Percentiles rank a stretch among this genome's conserved stretches.
These are phyloP conservation scores for Skeletonema marinoi DNA, from an alignment of 108 stramenopile genomes.

Conservation along the genomic window DNA sequence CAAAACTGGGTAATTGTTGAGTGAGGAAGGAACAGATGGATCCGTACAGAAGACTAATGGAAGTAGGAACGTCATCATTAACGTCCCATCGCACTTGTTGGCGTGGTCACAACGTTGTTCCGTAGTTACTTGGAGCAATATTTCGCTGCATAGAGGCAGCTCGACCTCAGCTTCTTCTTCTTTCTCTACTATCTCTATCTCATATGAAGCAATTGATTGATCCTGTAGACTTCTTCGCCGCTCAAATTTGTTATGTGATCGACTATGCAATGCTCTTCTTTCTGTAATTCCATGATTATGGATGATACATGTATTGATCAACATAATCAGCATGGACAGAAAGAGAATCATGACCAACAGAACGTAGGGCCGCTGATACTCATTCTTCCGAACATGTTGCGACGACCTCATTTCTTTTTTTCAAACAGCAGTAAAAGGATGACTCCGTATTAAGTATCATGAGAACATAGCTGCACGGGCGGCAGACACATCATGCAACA, in stretches of 20 bases:
- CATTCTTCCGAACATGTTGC: background rate
- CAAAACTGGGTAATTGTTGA: conserved; percentile 3
- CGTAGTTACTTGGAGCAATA: conserved; percentile 20
- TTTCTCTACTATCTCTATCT: background rate
- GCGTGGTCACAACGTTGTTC: conserved; percentile 21
- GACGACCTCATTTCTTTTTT: background rate
- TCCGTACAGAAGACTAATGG: conserved; percentile 25
- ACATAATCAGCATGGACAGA: background rate
- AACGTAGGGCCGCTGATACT: background rate
- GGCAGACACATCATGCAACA: too few relatives aligned
- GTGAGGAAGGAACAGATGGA: background rate
- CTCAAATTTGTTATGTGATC: background rate
- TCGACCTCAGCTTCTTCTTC: background rate
- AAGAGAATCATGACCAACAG: background rate
- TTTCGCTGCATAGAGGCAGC: conserved; percentile 18
- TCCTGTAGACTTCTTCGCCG: background rate
- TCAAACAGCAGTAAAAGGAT: too few relatives aligned
- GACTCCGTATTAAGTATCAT: too few relatives aligned
- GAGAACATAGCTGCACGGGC: too few relatives aligned
- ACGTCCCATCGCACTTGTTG: conserved; percentile 21
- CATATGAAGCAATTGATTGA: background rate
- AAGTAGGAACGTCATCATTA: conserved; percentile 9
- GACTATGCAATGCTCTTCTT: background rate
- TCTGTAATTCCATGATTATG: background rate
- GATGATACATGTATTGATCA: background rate